phyloP scores from a whole-genome alignment of 1,284 basidiomycete species.

The Ganoderma multipileum region DNA sequence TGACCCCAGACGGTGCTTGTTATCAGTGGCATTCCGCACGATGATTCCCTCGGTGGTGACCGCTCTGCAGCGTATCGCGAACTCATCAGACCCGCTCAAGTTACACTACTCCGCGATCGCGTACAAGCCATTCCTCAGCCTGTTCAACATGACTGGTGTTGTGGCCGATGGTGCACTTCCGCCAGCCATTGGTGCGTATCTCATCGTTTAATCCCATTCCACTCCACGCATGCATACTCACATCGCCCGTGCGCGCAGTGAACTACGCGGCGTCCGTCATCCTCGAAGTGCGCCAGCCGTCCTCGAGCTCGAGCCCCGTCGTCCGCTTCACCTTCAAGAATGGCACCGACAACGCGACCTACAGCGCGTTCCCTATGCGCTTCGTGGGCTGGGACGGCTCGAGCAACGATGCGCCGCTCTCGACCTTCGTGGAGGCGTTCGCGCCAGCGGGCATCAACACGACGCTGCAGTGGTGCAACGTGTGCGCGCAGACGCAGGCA shows the following conservation, averaged over 20 bases:
- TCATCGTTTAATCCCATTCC: neutral
- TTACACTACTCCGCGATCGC: slow-evolving; percentile 51
- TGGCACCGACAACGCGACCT: slow-evolving; percentile 46
- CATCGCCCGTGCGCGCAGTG: slow-evolving; percentile 34
- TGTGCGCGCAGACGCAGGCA: slow-evolving; percentile 60
- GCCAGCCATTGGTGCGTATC: slow-evolving; percentile 43
- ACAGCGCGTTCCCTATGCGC: slow-evolving; percentile 37
- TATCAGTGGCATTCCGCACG: slow-evolving; percentile 51
- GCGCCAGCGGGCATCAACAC: slow-evolving; percentile 59
- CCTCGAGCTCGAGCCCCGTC: slow-evolving; percentile 43
- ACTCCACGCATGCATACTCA: neutral
- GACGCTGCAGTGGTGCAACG: slow-evolving; percentile 63
- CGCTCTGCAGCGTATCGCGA: slow-evolving; percentile 50
- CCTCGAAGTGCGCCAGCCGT: slow-evolving; percentile 47
- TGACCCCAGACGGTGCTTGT: neutral
- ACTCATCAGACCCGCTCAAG: slow-evolving; percentile 50
- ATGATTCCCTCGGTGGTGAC: slow-evolving; percentile 53
- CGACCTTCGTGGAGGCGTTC: slow-evolving; percentile 59
- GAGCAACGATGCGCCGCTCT: slow-evolving; percentile 59
- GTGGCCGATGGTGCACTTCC: slow-evolving; percentile 40
- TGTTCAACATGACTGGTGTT: slow-evolving; percentile 58
- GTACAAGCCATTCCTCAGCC: slow-evolving; percentile 62
- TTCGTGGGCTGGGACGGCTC: slow-evolving; percentile 36
- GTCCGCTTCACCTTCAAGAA: slow-evolving; percentile 69
- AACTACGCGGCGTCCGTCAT: slow-evolving; percentile 54